Conservation (phyloP, 192 early-diverging fungal genomes). For the Coemansia sp. region DNA sequence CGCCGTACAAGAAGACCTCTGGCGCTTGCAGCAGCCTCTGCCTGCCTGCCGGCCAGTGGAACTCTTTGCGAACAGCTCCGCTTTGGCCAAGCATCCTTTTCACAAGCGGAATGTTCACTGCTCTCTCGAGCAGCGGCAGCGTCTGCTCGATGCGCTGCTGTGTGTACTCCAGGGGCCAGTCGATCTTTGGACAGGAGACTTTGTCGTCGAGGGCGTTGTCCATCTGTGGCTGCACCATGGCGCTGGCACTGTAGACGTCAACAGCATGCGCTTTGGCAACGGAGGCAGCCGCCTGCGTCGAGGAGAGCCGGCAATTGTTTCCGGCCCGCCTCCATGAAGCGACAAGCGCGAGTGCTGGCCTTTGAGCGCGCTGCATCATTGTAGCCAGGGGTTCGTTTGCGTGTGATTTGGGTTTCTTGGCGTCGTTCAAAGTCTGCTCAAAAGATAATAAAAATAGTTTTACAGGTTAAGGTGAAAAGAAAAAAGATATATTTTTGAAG, state of each 20-base stretch:
- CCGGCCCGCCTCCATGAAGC: background rate
- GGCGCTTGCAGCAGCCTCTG: constrained; percentile 21
- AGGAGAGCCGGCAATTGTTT: background rate
- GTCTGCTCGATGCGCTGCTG: constrained; percentile 6
- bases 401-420: too few species aligned
- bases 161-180: constrained; percentile 14
- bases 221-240: background rate
- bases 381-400: background rate
- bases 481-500: too few species aligned
- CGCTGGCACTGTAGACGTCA: too few species aligned
- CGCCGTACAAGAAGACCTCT: constrained; percentile 27
- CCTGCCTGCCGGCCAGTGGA: constrained; percentile 32
- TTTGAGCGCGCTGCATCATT: background rate
- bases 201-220: background rate
- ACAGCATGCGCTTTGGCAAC: background rate
- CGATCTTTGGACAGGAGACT: background rate
- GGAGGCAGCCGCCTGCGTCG: background rate
- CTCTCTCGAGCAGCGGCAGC: background rate
- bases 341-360: background rate
- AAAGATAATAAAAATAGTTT: too few species aligned
- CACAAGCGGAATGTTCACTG: background rate
- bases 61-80: constrained; percentile 18
- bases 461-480: too few species aligned
- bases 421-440: too few species aligned
- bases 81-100: background rate